Evolutionary conservation across 2,329 filamentous ascomycete species (phyloP).

Genomic region (Clonostachys solani): DNA sequence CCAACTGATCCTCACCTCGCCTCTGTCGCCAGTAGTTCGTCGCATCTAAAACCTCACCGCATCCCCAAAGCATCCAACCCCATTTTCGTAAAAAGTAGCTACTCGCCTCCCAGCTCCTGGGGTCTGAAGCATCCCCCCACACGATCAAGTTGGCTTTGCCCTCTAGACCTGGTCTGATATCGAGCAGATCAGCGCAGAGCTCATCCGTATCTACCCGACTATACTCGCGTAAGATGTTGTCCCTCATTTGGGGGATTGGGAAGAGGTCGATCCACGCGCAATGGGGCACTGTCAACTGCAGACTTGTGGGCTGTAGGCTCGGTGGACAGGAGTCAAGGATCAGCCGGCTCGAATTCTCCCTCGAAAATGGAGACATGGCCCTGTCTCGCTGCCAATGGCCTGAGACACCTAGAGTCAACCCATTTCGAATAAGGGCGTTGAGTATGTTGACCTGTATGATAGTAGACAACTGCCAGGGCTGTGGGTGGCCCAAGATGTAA

Average conservation of each 20-base stretch:
- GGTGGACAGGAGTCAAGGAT: too few relatives aligned
- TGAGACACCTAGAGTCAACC: background rate
- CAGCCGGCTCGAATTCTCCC: too few relatives aligned
- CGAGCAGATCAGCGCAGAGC: conserved; percentile 8
- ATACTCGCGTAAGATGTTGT: conserved; percentile 18
- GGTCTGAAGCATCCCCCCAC: conserved; percentile 42
- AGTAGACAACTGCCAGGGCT: background rate
- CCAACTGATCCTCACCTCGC: background rate
- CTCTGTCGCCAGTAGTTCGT: conserved; percentile 25
- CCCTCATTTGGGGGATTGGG: conserved; percentile 22
- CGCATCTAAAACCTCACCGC: conserved; percentile 23
- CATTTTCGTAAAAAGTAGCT: conserved; percentile 37
- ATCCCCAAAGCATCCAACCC: conserved; percentile 27
- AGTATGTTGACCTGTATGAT: conserved; percentile 6
- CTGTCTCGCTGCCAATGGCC: too few relatives aligned
- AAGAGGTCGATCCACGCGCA: conserved; percentile 29
- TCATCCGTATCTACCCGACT: conserved; percentile 11
- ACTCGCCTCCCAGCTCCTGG: conserved; percentile 39
- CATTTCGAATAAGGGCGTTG: conserved; percentile 4
- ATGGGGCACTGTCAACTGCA: conserved; percentile 7
- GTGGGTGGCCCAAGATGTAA: too few relatives aligned
- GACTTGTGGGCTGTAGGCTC: too few relatives aligned
- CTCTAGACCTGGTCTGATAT: background rate
- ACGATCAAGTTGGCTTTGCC: conserved; percentile 24
- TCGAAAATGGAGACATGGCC: too few relatives aligned